These are phyloP conservation scores for Tripterygium wilfordii DNA, from an alignment of 177 flowering plant genomes.

Conservation along the genomic window DNA sequence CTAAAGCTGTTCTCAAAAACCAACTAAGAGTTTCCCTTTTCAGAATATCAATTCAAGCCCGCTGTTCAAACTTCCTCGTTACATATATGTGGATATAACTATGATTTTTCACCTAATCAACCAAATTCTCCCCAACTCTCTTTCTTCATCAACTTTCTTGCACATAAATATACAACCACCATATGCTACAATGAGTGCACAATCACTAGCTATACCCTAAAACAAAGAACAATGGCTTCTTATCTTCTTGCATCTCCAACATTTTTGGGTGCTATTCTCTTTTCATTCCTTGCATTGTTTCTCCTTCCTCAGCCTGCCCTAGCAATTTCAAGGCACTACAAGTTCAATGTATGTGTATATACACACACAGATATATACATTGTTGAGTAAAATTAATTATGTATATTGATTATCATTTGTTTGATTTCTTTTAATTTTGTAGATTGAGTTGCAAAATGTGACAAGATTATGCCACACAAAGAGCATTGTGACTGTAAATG, in stretches of 20 bases:
- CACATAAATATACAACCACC: too few relatives aligned
- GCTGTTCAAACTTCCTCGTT: too few relatives aligned
- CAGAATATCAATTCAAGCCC: background rate
- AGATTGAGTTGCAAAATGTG: constrained; percentile 25
- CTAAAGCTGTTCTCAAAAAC: constrained; percentile 14
- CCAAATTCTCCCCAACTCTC: too few relatives aligned
- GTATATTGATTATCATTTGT: background rate
- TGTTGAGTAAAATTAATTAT: too few relatives aligned
- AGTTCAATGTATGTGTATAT: constrained; percentile 17
- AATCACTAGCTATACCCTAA: too few relatives aligned
- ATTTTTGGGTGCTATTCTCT: background rate
- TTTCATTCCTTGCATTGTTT: background rate
- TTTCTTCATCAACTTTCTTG: too few relatives aligned
- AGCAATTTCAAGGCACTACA: constrained; percentile 27
- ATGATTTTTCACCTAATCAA: too few relatives aligned
- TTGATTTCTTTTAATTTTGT: background rate
- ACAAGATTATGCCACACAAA: constrained; percentile 31
- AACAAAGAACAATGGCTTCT: too few relatives aligned
- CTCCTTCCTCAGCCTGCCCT: constrained; percentile 2
- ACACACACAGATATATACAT: background rate
- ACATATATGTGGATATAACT: too few relatives aligned
- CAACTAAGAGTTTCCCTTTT: background rate
- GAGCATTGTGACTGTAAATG: constrained; percentile 32
- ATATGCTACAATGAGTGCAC: too few relatives aligned
- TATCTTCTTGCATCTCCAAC: background rate